phyloP scores from a whole-genome alignment of 768 basidiomycete species.

The Astraeus odoratus region DNA sequence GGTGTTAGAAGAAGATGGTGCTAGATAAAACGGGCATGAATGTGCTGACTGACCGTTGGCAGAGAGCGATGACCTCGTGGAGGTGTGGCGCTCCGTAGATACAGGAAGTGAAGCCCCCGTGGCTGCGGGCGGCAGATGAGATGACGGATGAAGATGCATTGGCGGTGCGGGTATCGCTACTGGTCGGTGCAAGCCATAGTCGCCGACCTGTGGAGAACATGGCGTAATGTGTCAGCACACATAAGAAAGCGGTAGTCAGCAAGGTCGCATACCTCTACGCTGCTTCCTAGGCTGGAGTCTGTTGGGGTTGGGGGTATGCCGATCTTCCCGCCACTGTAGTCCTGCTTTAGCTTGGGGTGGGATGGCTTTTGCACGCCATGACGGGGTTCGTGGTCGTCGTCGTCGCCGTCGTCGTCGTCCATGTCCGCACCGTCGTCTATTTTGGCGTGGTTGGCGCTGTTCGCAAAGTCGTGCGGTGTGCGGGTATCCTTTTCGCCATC shows the following conservation, averaged over 20 bases:
- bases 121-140: conserved; percentile 17
- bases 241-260: neutral
- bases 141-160: conserved; percentile 24
- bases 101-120: conserved; percentile 25
- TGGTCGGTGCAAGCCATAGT: conserved; percentile 24
- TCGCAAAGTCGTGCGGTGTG: conserved; percentile 42
- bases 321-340: conserved; percentile 18
- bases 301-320: conserved; percentile 8
- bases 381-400: conserved; percentile 27
- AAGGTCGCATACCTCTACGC: conserved; percentile 18
- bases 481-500: conserved; percentile 46
- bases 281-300: conserved; percentile 16
- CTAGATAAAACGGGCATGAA: conserved; percentile 16
- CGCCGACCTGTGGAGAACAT: conserved; percentile 16
- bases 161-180: conserved; percentile 29
- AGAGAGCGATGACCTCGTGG: conserved; percentile 23
- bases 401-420: conserved; percentile 35
- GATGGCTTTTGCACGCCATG: conserved; percentile 13
- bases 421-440: conserved; percentile 20
- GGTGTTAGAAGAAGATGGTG: conserved; percentile 21
- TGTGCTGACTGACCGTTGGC: conserved; percentile 14
- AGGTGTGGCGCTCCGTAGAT: conserved; percentile 28
- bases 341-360: conserved; percentile 25
- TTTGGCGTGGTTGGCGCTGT: conserved; percentile 24
- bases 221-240: conserved; percentile 2